These are phyloP conservation scores for Alternaria sp. DNA, from an alignment of 2,329 filamentous ascomycete species.

Conservation along the genomic window DNA sequence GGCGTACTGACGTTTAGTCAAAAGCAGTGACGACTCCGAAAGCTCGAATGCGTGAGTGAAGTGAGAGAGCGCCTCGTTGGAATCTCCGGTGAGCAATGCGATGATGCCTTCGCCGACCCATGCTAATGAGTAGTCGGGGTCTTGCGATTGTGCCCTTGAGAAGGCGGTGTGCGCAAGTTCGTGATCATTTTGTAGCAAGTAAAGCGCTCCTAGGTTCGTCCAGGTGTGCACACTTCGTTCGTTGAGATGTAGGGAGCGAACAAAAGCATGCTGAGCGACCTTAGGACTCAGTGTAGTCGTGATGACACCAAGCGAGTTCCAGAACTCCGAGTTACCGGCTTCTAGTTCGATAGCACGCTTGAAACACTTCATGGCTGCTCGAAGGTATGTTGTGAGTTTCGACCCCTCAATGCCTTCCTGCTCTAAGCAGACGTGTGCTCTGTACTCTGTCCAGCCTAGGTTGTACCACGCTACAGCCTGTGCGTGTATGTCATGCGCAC, in stretches of 20 bases:
- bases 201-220: constrained; percentile 89
- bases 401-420: constrained; percentile 32
- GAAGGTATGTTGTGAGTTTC: constrained; percentile 71
- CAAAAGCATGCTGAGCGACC: constrained; percentile 91
- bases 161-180: constrained; percentile 91
- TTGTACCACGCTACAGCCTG: constrained; percentile 98
- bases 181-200: constrained; percentile 81
- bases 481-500: constrained; percentile 77
- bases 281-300: constrained; percentile 85
- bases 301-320: constrained; percentile 92
- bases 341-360: constrained; percentile 96
- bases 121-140: constrained; percentile 90
- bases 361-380: constrained; percentile 85
- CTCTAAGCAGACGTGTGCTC: constrained; percentile 73
- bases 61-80: constrained; percentile 78
- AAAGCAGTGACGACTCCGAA: constrained; percentile 74
- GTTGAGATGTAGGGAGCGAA: constrained; percentile 89
- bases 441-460: constrained; percentile 89
- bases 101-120: constrained; percentile 94
- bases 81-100: constrained; percentile 76
- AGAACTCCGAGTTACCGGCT: constrained; percentile 92
- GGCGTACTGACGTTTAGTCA: constrained; percentile 80
- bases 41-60: constrained; percentile 97
- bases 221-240: constrained; percentile 83
- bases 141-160: constrained; percentile 87